Percentiles rank a stretch among this genome's conserved stretches.
These are phyloP conservation scores for Xanthoconium separans DNA, from an alignment of 1,284 basidiomycete species.

Conservation along the genomic window DNA sequence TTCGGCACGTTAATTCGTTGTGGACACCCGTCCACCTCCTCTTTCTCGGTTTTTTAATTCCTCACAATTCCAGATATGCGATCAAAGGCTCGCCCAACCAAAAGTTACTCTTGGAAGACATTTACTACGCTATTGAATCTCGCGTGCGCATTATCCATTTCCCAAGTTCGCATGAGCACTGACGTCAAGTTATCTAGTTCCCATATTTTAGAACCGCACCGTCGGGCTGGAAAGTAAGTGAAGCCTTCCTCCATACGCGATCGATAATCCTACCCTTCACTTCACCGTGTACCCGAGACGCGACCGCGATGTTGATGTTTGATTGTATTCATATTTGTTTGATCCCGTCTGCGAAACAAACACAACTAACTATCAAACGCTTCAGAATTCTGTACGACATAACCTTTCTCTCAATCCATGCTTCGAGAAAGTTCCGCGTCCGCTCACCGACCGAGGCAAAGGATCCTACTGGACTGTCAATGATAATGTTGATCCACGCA, in stretches of 20 bases:
- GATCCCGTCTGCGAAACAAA: constrained; percentile 23
- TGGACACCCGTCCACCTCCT: background rate
- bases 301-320: constrained; percentile 62
- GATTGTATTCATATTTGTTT: constrained; percentile 50
- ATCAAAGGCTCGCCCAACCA: constrained; percentile 85
- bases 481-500: constrained; percentile 81
- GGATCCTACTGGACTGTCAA: constrained; percentile 88
- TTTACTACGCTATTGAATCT: constrained; percentile 85
- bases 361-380: constrained; percentile 26
- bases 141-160: constrained; percentile 49
- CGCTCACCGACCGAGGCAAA: constrained; percentile 84
- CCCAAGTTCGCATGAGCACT: constrained; percentile 5
- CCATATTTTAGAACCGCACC: constrained; percentile 82
- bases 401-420: constrained; percentile 92
- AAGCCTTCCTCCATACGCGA: background rate
- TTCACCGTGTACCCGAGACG: constrained; percentile 28
- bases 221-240: constrained; percentile 79
- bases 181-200: constrained; percentile 49
- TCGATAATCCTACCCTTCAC: constrained; percentile 1
- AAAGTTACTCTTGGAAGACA: constrained; percentile 79
- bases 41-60: constrained; percentile 4
- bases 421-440: constrained; percentile 88
- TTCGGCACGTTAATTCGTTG: constrained; percentile 53
- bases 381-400: constrained; percentile 90
- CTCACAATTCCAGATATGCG: constrained; percentile 56